Evolutionary conservation across 441 rosid genomes (phyloP), one percentile per base, ranked within the genome.

Genomic region (Gossypium aridum): DNA sequence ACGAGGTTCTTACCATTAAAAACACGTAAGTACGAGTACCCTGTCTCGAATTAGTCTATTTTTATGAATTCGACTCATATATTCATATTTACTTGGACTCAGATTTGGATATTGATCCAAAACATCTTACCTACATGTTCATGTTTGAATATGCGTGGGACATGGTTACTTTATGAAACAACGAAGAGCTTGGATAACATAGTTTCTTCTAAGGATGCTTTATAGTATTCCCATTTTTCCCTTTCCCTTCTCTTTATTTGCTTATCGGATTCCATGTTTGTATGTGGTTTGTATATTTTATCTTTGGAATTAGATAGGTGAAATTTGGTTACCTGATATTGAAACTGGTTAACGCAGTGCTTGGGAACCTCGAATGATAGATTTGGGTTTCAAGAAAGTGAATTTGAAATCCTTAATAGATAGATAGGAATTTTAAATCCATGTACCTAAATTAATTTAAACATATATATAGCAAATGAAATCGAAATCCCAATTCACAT

Each of bases 1-100:
- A 92, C 76, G 97, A 94, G 72, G 98, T 91, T 5, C 8, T 92
- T 19, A 73, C 97, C 82, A 94, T 94, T 19, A 94, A 92, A 76
- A 94, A 94, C 82, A 88, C 96, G 98, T 91, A 78, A 88, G 98
- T 78, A 12, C 71, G 62, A 47, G 63, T 47, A 20, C 68, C 66
- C 19, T 19, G 43, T 23, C 6, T 61, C 43, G 7, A 39, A 37
- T 62, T 66, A 8, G 12, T 57, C 12, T 56, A 73, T 53, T 10
- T 23, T 34, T 59, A 23, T 23, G 31, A 23, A 23, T 25, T 23
- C 14, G 43, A 14, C 34, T 28, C 45, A 28, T 62, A 34, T 62
- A 4, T 56, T 56, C 4, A 9, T 20, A 20, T 56, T 4, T 56
- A 56, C 22, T 56, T 56, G 28, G 28, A 56, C 4, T 8, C n/a